A percentile compares a stretch with the other conserved stretches of the same genome.
These are phyloP conservation scores for Oenanthe sinensis DNA, from an alignment of 129 eudicot genomes.

Conservation along the genomic window DNA sequence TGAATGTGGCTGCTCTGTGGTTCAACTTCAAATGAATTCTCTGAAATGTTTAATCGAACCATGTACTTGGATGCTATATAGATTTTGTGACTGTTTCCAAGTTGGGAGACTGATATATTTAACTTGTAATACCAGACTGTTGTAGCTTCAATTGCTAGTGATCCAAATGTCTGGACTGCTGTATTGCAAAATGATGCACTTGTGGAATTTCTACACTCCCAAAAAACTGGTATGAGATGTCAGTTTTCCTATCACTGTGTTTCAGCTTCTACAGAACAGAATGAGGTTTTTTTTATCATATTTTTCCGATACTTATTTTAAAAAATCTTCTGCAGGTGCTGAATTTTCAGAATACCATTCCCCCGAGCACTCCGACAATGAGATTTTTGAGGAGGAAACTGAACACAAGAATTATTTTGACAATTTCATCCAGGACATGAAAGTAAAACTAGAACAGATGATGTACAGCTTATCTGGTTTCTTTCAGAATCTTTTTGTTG, in stretches of 20 bases:
- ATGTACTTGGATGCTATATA: background rate
- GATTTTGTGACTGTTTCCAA: background rate
- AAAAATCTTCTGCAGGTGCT: conserved; percentile 6
- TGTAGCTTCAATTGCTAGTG: conserved; percentile 86
- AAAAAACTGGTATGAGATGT: conserved; percentile 40
- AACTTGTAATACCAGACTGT: conserved; percentile 38
- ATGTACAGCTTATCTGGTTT: conserved; percentile 54
- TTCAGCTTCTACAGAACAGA: background rate
- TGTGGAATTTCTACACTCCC: conserved; percentile 43
- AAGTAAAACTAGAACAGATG: conserved; percentile 44
- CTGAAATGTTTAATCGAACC: background rate
- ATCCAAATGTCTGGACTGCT: conserved; percentile 82
- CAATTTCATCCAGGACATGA: conserved; percentile 32
- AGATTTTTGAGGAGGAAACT: conserved; percentile 13
- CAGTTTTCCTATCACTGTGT: background rate
- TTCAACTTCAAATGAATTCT: background rate
- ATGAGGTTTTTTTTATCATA: background rate
- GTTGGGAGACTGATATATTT: background rate
- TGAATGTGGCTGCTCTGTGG: background rate
- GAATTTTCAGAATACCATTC: conserved; percentile 1
- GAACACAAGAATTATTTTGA: conserved; percentile 23
- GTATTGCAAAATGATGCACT: conserved; percentile 57
- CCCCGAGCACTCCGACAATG: conserved; percentile 7
- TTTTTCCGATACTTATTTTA: conserved; percentile 18
- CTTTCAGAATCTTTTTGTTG: conserved; percentile 43